Evolutionary conservation across 192 early-diverging fungal species (phyloP), one percentile per base, ranked within the genome.

Genomic region (Diversispora epigaea): DNA sequence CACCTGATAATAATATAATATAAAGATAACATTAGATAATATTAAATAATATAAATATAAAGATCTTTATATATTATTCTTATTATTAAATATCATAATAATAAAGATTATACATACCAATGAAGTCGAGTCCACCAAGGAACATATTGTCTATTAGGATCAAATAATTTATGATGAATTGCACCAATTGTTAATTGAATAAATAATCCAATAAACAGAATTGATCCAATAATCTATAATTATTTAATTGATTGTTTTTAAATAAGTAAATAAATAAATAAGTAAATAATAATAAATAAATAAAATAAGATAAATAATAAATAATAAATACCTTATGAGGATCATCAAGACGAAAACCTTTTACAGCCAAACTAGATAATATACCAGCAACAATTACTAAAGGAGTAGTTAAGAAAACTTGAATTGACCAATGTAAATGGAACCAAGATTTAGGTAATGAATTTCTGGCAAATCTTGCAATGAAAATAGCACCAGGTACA

Each of bases 51-150:
- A 4, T 39, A 17, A 22, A 3, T n/a, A 25, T 43, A 12, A 49
- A 25, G 14, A 12, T n/a, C n/a, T n/a, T n/a, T n/a, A n/a, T n/a
- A n/a, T n/a, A n/a, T n/a, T n/a, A n/a, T n/a, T n/a, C n/a, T n/a
- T n/a, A n/a, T n/a, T n/a, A n/a, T n/a, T n/a, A n/a, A n/a, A n/a
- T n/a, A n/a, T n/a, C n/a, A n/a, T n/a, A n/a, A n/a, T n/a, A 32
- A 32, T 32, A 32, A 32, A 1, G 25, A 32, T 32, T 32, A 32
- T 50, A 50, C 5, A 12, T 43, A 63, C 61, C 61, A 40, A 15
- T 63, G 61, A 47, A 66, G 64, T 21, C 46, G 41, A 19, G 64
- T 66, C 64, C 64, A 66, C 64, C 64, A 66, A 45, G 64, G 64
- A 11, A 3, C 19, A 10, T 66, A 11, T 46, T 66, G n/a, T 2